Conservation (phyloP, 805 yeast species). For the Zygoascus flipseniorum region DNA sequence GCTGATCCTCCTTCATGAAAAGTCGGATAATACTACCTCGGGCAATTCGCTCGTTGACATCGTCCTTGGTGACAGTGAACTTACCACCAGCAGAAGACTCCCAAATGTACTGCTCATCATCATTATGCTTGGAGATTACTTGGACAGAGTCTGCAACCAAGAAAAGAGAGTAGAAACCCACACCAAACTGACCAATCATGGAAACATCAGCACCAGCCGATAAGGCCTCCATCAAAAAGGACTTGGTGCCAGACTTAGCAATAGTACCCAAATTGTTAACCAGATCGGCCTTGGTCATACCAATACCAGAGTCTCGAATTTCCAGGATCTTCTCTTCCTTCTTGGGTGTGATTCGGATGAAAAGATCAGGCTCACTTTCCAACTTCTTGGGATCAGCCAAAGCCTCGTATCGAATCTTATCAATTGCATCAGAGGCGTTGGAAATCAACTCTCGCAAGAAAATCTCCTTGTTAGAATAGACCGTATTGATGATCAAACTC, state of each 20-base stretch:
- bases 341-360: constrained; percentile 94
- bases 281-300: constrained; percentile 99
- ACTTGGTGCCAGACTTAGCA: constrained; percentile 99
- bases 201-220: constrained; percentile 99
- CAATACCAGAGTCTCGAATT: constrained; percentile 99
- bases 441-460: constrained; percentile 98
- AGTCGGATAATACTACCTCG: constrained; percentile 96
- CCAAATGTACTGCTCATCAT: constrained; percentile 99
- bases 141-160: constrained; percentile 98
- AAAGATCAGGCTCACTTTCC: constrained; percentile 92
- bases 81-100: constrained; percentile 99
- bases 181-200: constrained; percentile 99
- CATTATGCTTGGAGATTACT: constrained; percentile 97
- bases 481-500: constrained; percentile 99
- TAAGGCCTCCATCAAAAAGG: constrained; percentile 94
- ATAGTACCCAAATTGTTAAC: constrained; percentile 99
- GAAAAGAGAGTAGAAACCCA: constrained; percentile 99
- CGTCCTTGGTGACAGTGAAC: constrained; percentile 91
- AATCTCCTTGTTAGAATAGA: constrained; percentile 97
- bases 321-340: constrained; percentile 92
- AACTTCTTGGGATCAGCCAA: constrained; percentile 84
- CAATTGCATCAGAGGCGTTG: constrained; percentile 98
- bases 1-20: constrained; percentile 97
- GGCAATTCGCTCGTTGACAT: constrained; percentile 70
- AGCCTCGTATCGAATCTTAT: constrained; percentile 96